Evolutionary conservation across 306 rosid genomes (phyloP).

Genomic region (Quercus dentata): DNA sequence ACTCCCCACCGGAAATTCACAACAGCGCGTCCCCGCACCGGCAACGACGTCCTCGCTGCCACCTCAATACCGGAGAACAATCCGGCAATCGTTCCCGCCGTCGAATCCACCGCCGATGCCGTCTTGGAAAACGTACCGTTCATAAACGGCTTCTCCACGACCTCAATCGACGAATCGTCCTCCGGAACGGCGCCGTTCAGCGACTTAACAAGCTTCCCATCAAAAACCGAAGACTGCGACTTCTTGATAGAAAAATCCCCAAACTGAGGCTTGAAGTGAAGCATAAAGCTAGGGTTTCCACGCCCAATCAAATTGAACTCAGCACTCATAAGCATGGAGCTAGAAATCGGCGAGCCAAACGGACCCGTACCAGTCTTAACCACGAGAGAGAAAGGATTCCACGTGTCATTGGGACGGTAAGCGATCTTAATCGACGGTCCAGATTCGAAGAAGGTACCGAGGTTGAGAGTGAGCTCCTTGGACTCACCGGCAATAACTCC

Average conservation of each 20-base stretch:
- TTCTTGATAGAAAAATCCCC: conserved; percentile 91
- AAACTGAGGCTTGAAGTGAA: conserved; percentile 73
- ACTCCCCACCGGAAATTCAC: conserved; percentile 82
- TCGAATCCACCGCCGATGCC: conserved; percentile 9
- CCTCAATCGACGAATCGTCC: conserved; percentile 32
- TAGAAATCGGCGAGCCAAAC: conserved; percentile 63
- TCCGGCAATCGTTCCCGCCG: conserved; percentile 28
- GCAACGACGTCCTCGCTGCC: conserved; percentile 62
- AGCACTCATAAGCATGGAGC: conserved; percentile 77
- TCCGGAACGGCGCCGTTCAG: conserved; percentile 16
- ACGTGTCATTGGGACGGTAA: conserved; percentile 69
- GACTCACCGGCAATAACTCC: conserved; percentile 79
- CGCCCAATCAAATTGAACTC: conserved; percentile 56
- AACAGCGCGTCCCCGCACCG: conserved; percentile 49
- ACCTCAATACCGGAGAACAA: conserved; percentile 67
- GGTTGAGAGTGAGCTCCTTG: conserved; percentile 76
- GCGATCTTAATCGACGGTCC: conserved; percentile 61
- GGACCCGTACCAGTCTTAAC: conserved; percentile 74
- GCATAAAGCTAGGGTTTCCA: conserved; percentile 72
- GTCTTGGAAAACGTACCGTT: conserved; percentile 29
- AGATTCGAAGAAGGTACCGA: conserved; percentile 67
- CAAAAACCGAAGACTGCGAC: conserved; percentile 61
- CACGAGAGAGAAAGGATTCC: conserved; percentile 66
- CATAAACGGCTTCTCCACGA: conserved; percentile 36
- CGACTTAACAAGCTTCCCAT: conserved; percentile 11